Base-by-base conservation (phyloP, 2,329 filamentous ascomycete genomes). In the Ascochyta koolunga region DNA sequence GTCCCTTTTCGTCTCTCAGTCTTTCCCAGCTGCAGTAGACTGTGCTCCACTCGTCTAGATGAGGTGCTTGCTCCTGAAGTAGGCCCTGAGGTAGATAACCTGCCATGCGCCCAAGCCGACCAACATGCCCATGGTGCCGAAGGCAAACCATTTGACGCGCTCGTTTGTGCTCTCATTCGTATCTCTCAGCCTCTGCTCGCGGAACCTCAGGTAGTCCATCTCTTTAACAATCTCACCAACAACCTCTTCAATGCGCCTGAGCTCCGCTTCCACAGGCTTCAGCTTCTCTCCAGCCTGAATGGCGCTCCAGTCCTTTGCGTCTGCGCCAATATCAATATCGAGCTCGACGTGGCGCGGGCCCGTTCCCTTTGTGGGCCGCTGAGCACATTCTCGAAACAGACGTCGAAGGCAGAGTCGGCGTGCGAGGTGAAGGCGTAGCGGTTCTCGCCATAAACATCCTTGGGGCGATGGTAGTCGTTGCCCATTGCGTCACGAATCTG, bases 151-250 rank as follows among this genome's bases (percentile, higher is more conserved):
- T 83, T 98, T 99, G 71, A 99, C 95, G 55, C 95, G 86, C 79
- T 90, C 95, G 80, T 99, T 99, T 64, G 95, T 99, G 83, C 93
- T 98, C 88, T 99, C 95, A 78, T 99, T 99, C 66, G 95, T 99
- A 80, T 99, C 93, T 75, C 95, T 85, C 68, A 99, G 84, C 82
- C 91, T 96, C 85, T 96, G 92, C 83, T 99, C 95, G 68, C 95
- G 86, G 33, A 77, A 69, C 63, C 95, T 86, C 68, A 99, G 85
- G 79, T 98, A 99, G 62, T 98, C 93, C 93, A 99, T 96, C 83
- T 98, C 93, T 60, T 78, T 78, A 42, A 97, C 93, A 61, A 98
- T 87, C 80, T 98, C 93, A 62, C 82, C 83, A 33, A 96, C 89
- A 73, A 93, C 84, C 79, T 97, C 95, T 76, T 96, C 92, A 71